phyloP scores from a whole-genome alignment of 257 asterid species.

The Lycium ferocissimum region DNA sequence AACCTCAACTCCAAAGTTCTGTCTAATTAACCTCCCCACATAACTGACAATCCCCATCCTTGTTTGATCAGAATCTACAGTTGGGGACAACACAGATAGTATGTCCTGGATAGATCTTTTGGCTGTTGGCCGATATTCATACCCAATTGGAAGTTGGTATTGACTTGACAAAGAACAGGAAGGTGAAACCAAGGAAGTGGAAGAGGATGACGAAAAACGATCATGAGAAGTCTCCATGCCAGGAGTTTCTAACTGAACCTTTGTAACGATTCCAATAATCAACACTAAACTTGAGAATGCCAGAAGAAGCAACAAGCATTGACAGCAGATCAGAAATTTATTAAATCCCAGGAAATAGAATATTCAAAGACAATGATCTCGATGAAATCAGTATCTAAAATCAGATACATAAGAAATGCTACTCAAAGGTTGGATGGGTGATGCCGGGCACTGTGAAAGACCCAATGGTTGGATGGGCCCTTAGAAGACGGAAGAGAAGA shows the following conservation, averaged over 20 bases:
- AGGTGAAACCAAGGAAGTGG: neutral
- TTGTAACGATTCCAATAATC: neutral
- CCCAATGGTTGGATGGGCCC: no score
- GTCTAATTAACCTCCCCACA: constrained; percentile 16
- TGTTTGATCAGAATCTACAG: neutral
- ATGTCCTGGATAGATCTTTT: neutral
- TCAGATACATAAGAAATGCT: neutral
- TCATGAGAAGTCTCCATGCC: neutral
- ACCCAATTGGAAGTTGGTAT: neutral
- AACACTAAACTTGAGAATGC: neutral
- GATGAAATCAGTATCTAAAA: neutral
- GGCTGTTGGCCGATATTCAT: neutral
- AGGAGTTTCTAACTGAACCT: neutral
- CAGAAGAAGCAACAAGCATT: neutral
- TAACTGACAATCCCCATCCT: constrained; percentile 18
- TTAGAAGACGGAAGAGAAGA: no score
- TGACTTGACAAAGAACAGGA: neutral
- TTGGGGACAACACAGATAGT: constrained; percentile 7
- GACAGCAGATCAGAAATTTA: neutral
- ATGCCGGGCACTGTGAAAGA: no score
- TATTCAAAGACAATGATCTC: neutral
- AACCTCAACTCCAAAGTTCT: constrained; percentile 8
- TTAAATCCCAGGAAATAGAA: neutral
- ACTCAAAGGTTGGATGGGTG: neutral
- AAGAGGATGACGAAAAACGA: neutral